A percentile compares a stretch with the other conserved stretches of the same genome.
These are phyloP conservation scores for Teunomyces kruisii DNA, from an alignment of 805 yeast species.

Conservation along the genomic window DNA sequence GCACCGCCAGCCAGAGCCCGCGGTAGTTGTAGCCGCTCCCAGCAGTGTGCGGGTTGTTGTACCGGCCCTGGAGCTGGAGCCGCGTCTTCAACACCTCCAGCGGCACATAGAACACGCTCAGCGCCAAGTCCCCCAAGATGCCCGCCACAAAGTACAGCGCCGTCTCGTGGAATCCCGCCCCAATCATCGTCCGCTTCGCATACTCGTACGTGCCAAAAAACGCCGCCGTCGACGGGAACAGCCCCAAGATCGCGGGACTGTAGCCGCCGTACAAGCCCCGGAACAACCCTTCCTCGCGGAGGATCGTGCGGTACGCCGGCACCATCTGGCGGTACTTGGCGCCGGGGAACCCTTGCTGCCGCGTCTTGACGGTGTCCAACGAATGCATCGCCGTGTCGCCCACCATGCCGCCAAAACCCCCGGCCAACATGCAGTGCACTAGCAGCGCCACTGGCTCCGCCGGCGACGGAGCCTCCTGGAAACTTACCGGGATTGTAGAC, in stretches of 20 bases:
- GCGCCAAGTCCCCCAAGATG: conserved; percentile 88
- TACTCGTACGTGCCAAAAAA: conserved; percentile 90
- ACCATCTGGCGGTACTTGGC: conserved; percentile 71
- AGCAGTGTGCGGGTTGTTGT: conserved; percentile 70
- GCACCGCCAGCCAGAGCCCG: conserved; percentile 69
- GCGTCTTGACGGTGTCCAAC: conserved; percentile 91
- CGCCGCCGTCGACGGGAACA: conserved; percentile 91
- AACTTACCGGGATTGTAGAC: conserved; percentile 37
- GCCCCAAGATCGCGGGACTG: conserved; percentile 87
- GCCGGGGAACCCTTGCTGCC: conserved; percentile 92
- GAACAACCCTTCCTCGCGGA: conserved; percentile 77
- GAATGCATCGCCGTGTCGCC: conserved; percentile 96
- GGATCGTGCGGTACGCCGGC: conserved; percentile 73
- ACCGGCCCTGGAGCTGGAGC: conserved; percentile 85
- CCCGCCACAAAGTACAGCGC: conserved; percentile 82
- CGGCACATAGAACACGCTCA: conserved; percentile 89
- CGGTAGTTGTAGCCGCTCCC: conserved; percentile 83
- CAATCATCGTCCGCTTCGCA: conserved; percentile 68
- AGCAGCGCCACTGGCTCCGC: conserved; percentile 30
- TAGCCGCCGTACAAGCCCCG: conserved; percentile 92
- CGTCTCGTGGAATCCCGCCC: conserved; percentile 71
- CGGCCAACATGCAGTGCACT: conserved; percentile 72
- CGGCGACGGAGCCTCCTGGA: conserved; percentile 20
- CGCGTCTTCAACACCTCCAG: conserved; percentile 93
- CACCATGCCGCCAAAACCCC: conserved; percentile 91